phyloP scores from a whole-genome alignment of 495 filamentous ascomycete genomes.

The Elasticomyces elasticus region DNA sequence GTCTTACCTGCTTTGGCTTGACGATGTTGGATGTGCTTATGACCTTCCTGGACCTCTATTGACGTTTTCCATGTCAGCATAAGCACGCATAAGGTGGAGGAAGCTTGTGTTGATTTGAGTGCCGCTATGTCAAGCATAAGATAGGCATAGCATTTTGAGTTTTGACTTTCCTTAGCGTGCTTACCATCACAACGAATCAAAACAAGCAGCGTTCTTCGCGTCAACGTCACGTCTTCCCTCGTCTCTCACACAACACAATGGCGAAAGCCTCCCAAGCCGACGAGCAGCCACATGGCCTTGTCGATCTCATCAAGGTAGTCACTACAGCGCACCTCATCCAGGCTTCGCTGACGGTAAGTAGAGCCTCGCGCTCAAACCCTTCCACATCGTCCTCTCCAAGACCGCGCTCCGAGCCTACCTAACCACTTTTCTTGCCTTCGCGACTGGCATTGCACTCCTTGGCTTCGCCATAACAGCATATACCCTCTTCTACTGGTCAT shows the following conservation, averaged over 20 bases:
- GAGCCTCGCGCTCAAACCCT: conserved; percentile 34
- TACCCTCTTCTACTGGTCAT: conserved; percentile 66
- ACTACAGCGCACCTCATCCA: background rate
- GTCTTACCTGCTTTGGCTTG: too few relatives aligned
- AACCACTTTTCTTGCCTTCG: conserved; percentile 52
- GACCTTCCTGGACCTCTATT: too few relatives aligned
- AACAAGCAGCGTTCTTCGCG: background rate
- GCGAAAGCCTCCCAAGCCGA: background rate
- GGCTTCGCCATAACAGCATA: conserved; percentile 58
- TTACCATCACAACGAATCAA: background rate
- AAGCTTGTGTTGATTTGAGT: background rate
- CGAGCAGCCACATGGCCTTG: background rate
- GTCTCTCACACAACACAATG: background rate
- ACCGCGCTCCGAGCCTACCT: conserved; percentile 62
- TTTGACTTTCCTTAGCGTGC: background rate
- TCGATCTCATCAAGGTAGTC: background rate
- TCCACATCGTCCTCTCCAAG: conserved; percentile 51
- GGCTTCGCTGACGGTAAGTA: conserved; percentile 8
- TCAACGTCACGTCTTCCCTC: background rate
- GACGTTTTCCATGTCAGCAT: too few relatives aligned
- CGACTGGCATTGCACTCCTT: conserved; percentile 49
- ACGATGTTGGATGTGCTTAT: too few relatives aligned
- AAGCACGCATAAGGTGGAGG: too few relatives aligned
- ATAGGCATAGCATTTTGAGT: background rate
- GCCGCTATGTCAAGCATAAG: background rate